Evolutionary conservation across 2,329 filamentous ascomycete species (phyloP).

Genomic region (Macrophomina tecta): DNA sequence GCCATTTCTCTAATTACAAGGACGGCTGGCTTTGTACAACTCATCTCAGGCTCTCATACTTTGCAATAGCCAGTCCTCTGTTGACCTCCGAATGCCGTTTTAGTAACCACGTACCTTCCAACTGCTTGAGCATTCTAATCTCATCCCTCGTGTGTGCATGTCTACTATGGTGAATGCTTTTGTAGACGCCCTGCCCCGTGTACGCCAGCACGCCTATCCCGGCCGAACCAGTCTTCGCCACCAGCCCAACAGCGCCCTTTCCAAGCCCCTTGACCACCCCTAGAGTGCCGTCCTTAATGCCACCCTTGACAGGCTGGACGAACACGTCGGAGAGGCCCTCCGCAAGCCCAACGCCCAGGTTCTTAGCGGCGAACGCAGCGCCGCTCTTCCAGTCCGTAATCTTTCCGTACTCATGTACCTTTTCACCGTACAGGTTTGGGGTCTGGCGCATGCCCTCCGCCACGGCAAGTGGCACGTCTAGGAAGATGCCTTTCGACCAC

Average conservation of each 20-base stretch:
- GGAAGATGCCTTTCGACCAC: slow-evolving; percentile 40
- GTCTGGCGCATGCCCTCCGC: slow-evolving; percentile 45
- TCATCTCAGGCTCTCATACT: neutral
- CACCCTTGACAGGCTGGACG: slow-evolving; percentile 34
- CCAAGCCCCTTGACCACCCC: slow-evolving; percentile 16
- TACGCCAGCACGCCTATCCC: slow-evolving; percentile 12
- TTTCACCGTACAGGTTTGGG: slow-evolving; percentile 44
- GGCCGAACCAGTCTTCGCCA: neutral
- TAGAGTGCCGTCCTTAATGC: slow-evolving; percentile 37
- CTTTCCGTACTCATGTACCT: slow-evolving; percentile 39
- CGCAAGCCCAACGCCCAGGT: slow-evolving; percentile 41
- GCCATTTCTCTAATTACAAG: too few species aligned
- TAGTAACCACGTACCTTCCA: slow-evolving; percentile 12
- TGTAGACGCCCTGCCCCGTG: slow-evolving; percentile 1
- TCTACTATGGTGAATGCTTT: neutral
- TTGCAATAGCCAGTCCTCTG: neutral
- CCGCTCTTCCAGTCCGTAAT: slow-evolving; percentile 45
- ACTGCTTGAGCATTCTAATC: neutral
- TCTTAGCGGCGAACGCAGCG: slow-evolving; percentile 40
- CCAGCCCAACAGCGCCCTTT: neutral
- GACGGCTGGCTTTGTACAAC: too few species aligned
- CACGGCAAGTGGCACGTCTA: slow-evolving; percentile 46
- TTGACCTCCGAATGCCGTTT: neutral
- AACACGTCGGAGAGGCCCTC: slow-evolving; percentile 42
- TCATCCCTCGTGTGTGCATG: neutral